Base-by-base conservation (phyloP, 805 yeast genomes). In the Jamesozyma gamospora region DNA sequence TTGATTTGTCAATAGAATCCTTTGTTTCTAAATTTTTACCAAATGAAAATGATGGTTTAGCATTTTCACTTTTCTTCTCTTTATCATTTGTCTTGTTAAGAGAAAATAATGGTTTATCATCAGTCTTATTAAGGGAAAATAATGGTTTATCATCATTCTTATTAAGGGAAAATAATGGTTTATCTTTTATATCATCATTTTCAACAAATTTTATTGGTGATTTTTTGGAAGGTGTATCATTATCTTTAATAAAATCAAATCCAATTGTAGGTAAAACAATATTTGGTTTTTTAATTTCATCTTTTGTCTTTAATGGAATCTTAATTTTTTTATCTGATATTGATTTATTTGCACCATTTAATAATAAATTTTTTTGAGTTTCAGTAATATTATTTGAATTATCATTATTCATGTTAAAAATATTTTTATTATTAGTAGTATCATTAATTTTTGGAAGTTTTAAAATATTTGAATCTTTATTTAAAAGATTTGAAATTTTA, bases 181-280 rank as follows among this genome's bases (percentile, higher is more conserved):
- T 27, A 27, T 21, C 24, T 6, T 8, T 8, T 8, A 6, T 21
- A 21, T 8, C 8, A 5, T 21, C 24, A 21, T 8, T 21, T 8
- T 21, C 8, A 21, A n/a, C n/a, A n/a, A n/a, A n/a, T 21, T 21
- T 21, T 6, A 5, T 8, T 24, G 26, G 17, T 6, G 32, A 26
- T 21, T 41, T 41, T 40, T 46, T 46, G 1, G 56, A 47, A 2
- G 52, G 50, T 3, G 52, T 51, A 11, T 49, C 52, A 16, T 39
- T 41, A 14, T 45, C 37, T 28, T 52, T 57, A 9, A 58, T 37
- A 34, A 60, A 60, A 41, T 60, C 60, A 32, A 60, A 60, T 2
- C 60, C 63, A 2, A 48, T 41, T 3, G 62, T 55, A 12, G 64
- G 64, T 13, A 41, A 24, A 8, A 55, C 37, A 13, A 42, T 37